Evolutionary conservation across 106 monocot genomes (phyloP).

Genomic region (Cymbidium sinense): DNA sequence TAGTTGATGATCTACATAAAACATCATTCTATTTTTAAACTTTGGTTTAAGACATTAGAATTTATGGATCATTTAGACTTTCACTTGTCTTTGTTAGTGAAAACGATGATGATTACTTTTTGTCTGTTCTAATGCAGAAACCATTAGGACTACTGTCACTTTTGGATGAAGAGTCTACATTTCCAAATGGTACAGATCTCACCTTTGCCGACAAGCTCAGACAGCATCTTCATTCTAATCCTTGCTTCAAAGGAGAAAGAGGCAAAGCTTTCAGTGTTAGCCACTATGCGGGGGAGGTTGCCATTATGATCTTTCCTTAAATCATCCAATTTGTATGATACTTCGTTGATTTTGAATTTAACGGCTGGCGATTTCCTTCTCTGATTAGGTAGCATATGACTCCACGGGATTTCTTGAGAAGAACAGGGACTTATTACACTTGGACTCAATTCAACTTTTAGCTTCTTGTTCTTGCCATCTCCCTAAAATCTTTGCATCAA

Average conservation of each 20-base stretch:
- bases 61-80: no score
- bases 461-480: conserved; percentile 63
- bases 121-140: conserved; percentile 41
- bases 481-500: conserved; percentile 81
- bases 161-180: conserved; percentile 94
- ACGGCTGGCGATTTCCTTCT: conserved; percentile 5
- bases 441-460: conserved; percentile 90
- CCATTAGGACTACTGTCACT: conserved; percentile 88
- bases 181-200: conserved; percentile 91
- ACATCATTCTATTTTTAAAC: no score
- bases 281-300: conserved; percentile 98
- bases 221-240: conserved; percentile 74
- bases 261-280: conserved; percentile 66
- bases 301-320: not conserved
- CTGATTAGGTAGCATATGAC: conserved; percentile 69
- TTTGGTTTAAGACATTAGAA: no score
- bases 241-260: conserved; percentile 85
- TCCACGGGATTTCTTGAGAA: conserved; percentile 91
- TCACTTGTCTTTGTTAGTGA: no score
- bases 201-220: conserved; percentile 88
- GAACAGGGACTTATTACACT: conserved; percentile 79
- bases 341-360: not conserved
- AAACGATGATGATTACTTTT: no score
- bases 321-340: no score
- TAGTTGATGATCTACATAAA: no score